phyloP scores from a whole-genome alignment of 306 rosid species.

The Cicer arietinum region DNA sequence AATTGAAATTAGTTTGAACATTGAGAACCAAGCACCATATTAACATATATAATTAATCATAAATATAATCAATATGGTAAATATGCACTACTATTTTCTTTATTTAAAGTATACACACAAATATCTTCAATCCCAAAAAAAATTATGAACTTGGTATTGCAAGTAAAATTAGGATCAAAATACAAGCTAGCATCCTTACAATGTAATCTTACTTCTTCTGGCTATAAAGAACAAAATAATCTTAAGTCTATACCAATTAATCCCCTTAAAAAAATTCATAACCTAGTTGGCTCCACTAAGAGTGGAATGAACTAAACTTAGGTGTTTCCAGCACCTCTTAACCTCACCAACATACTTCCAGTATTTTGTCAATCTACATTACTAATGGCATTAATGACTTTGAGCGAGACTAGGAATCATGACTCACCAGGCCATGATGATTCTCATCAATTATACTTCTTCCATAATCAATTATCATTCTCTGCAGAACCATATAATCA shows the following conservation, averaged over 20 bases:
- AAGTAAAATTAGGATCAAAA: constrained; percentile 32
- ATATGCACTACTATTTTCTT: not conserved
- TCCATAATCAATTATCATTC: constrained; percentile 34
- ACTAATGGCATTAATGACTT: constrained; percentile 42
- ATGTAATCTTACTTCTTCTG: constrained; percentile 35
- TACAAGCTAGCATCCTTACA: constrained; percentile 31
- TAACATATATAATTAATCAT: not conserved
- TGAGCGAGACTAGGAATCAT: constrained; percentile 36
- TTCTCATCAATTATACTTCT: constrained; percentile 35
- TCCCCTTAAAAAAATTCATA: constrained; percentile 34
- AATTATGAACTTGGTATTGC: constrained; percentile 32
- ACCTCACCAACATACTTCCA: constrained; percentile 28
- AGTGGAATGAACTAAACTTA: constrained; percentile 20
- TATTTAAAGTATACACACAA: constrained; percentile 14
- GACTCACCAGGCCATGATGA: constrained; percentile 39
- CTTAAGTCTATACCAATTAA: constrained; percentile 44
- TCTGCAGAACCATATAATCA: constrained; percentile 51
- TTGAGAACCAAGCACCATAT: not conserved
- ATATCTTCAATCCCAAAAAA: constrained; percentile 3
- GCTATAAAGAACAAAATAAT: constrained; percentile 54
- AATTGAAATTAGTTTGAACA: too few species aligned
- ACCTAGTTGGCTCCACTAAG: constrained; percentile 40
- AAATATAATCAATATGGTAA: not conserved
- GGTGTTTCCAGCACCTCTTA: constrained; percentile 14
- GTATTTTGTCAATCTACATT: constrained; percentile 34